Conservation (phyloP, 371 early-diverging fungal species). For the Saksenaea vasiformis region DNA sequence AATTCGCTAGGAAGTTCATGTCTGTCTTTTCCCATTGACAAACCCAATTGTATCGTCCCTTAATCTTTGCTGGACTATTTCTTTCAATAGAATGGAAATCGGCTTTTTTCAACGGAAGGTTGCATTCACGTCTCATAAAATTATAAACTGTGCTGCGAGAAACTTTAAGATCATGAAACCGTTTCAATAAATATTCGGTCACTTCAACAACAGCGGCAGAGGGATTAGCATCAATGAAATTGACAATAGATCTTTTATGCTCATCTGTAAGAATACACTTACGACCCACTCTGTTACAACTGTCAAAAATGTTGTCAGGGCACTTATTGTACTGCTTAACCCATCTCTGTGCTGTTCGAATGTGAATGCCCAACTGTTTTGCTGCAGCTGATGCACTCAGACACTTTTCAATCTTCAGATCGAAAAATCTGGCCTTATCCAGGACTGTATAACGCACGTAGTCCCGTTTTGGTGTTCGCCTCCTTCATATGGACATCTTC, state of each 20-base stretch:
- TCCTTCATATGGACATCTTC: conserved; percentile 22
- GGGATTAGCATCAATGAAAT: conserved; percentile 18
- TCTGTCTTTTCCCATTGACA: conserved; percentile 17
- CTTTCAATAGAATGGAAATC: conserved; percentile 13
- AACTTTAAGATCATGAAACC: conserved; percentile 13
- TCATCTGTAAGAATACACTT: conserved; percentile 15
- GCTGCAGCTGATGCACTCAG: conserved; percentile 13
- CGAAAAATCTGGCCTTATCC: conserved; percentile 16
- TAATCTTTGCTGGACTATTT: conserved; percentile 24
- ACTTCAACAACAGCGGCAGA: conserved; percentile 14
- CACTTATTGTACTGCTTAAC: conserved; percentile 6
- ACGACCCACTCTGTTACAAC: conserved; percentile 12
- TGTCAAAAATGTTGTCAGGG: conserved; percentile 18
- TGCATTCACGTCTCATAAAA: conserved; percentile 16
- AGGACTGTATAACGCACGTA: conserved; percentile 17
- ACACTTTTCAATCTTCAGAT: conserved; percentile 19
- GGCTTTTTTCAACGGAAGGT: conserved; percentile 17
- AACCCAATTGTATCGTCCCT: conserved; percentile 16
- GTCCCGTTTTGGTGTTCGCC: conserved; percentile 16
- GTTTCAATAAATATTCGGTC: conserved; percentile 10
- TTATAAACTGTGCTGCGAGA: conserved; percentile 15
- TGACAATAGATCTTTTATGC: conserved; percentile 13
- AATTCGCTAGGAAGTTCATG: conserved; percentile 13
- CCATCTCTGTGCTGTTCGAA: conserved; percentile 16
- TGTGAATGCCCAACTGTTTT: conserved; percentile 28